Conservation (phyloP, 208 protist species). For the Lotmaria passim region DNA sequence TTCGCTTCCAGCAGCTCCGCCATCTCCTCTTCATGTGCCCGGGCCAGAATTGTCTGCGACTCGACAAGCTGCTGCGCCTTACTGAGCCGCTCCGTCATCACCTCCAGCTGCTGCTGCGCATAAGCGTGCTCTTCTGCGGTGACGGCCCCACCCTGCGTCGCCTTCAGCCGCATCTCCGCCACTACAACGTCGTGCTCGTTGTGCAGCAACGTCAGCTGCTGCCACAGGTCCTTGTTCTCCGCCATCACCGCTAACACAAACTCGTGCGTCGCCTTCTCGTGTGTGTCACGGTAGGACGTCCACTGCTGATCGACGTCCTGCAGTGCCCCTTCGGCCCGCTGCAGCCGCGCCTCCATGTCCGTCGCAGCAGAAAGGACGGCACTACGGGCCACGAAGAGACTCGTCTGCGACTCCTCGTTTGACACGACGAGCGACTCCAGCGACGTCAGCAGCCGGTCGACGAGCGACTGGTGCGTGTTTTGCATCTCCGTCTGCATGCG, state of each 20-base stretch:
- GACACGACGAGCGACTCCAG: constrained; percentile 43
- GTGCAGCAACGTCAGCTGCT: constrained; percentile 65
- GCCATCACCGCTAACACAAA: constrained; percentile 63
- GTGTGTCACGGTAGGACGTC: constrained; percentile 38
- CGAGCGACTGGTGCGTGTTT: constrained; percentile 41
- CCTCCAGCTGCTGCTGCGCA: constrained; percentile 59
- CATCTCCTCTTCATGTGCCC: constrained; percentile 67
- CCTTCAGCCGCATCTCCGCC: constrained; percentile 46
- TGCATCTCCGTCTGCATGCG: constrained; percentile 49
- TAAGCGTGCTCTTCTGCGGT: constrained; percentile 65
- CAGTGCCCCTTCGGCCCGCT: constrained; percentile 55
- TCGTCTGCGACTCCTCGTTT: constrained; percentile 68
- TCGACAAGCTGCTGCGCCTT: constrained; percentile 64
- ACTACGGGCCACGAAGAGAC: constrained; percentile 70
- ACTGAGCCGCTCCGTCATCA: constrained; percentile 56
- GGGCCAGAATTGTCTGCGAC: constrained; percentile 54
- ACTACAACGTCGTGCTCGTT: constrained; percentile 47
- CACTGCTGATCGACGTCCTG: constrained; percentile 45
- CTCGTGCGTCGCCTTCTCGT: constrained; percentile 51
- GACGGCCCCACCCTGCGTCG: constrained; percentile 44
- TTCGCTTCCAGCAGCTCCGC: constrained; percentile 50
- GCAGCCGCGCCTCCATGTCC: constrained; percentile 62
- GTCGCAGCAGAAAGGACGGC: constrained; percentile 66
- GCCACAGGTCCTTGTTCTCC: constrained; percentile 80
- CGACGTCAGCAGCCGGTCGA: constrained; percentile 37